phyloP scores from a whole-genome alignment of 805 yeast species.

The Wickerhamomyces bisporus region DNA sequence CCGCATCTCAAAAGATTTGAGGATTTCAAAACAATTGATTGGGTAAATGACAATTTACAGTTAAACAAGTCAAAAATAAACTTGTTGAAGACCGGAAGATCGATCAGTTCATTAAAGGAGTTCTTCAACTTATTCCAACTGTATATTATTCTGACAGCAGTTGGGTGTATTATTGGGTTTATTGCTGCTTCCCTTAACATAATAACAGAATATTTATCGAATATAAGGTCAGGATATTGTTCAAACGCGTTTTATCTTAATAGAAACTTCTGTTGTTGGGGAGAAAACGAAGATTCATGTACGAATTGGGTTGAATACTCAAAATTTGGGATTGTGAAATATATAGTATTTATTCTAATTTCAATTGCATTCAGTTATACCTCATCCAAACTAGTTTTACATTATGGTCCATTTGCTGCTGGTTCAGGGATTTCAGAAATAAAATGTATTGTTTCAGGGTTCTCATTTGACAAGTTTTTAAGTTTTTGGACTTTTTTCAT shows the following conservation, averaged over 20 bases:
- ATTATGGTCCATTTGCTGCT: conserved; percentile 84
- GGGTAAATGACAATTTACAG: conserved; percentile 57
- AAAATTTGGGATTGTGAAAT: conserved; percentile 37
- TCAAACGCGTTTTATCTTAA: conserved; percentile 61
- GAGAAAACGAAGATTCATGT: conserved; percentile 46
- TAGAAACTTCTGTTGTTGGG: conserved; percentile 79
- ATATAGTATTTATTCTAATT: conserved; percentile 50
- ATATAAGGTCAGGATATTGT: conserved; percentile 77
- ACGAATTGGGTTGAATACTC: conserved; percentile 70
- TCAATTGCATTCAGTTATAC: conserved; percentile 57
- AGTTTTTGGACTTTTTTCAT: conserved; percentile 66
- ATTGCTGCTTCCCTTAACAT: conserved; percentile 81
- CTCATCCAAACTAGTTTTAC: conserved; percentile 65
- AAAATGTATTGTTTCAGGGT: conserved; percentile 91
- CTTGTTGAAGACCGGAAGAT: conserved; percentile 1
- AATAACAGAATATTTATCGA: conserved; percentile 81
- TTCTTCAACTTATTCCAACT: conserved; percentile 21
- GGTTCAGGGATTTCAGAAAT: conserved; percentile 98
- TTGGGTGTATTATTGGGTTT: conserved; percentile 74
- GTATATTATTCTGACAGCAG: conserved; percentile 70
- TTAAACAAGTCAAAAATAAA: conserved; percentile 31
- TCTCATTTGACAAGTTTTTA: conserved; percentile 70
- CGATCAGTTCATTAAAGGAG: conserved; percentile 8
- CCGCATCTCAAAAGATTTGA: conserved; percentile 40
- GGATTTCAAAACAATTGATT: conserved; percentile 62